These are phyloP conservation scores for Alternaria sp. DNA, from an alignment of 2,329 filamentous ascomycete genomes.

Conservation along the genomic window DNA sequence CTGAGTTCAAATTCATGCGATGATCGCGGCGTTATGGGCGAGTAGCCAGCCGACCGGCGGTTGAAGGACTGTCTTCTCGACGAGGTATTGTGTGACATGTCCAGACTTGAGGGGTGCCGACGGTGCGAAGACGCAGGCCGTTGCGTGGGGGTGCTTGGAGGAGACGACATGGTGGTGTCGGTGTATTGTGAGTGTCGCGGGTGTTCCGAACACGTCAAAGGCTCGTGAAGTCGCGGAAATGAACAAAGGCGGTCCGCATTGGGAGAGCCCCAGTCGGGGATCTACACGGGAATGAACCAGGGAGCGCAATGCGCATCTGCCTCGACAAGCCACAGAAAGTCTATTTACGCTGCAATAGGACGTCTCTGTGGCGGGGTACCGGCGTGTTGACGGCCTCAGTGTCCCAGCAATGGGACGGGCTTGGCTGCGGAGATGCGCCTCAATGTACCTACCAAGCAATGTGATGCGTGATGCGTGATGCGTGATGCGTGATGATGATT, in stretches of 20 bases:
- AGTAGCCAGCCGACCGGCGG: conserved; percentile 57
- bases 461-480: conserved; percentile 15
- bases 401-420: conserved; percentile 27
- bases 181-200: conserved; percentile 13
- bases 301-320: conserved; percentile 21
- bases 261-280: conserved; percentile 24
- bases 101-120: conserved; percentile 53
- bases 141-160: conserved; percentile 53
- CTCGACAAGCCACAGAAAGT: conserved; percentile 7
- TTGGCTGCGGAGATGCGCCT: conserved; percentile 32
- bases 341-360: conserved; percentile 5
- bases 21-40: conserved; percentile 55
- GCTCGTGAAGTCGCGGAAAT: conserved; percentile 14
- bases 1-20: conserved; percentile 53
- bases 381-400: conserved; percentile 19
- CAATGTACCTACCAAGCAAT: conserved; percentile 18
- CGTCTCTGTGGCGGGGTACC: conserved; percentile 18
- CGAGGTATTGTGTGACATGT: conserved; percentile 52
- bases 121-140: conserved; percentile 50
- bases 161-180: conserved; percentile 50
- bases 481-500: conserved; percentile 12
- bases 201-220: conserved; percentile 16
- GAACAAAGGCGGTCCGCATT: conserved; percentile 22
- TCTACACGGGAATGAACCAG: conserved; percentile 18
- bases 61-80: conserved; percentile 49